These are phyloP conservation scores for Prunus armeniaca DNA, from an alignment of 306 rosid species.

Conservation along the genomic window DNA sequence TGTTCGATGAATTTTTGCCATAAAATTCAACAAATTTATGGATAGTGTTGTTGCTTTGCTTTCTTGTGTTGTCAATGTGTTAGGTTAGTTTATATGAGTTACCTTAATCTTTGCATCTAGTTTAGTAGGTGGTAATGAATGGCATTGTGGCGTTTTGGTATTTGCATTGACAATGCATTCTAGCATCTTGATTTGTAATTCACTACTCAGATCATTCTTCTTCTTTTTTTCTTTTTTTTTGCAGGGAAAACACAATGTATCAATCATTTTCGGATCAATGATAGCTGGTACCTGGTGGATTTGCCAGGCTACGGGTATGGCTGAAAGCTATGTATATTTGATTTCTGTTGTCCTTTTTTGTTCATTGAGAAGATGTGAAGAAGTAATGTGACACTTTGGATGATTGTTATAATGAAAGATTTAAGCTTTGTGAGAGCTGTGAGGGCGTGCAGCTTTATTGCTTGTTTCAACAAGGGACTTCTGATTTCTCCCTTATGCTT, in stretches of 20 bases:
- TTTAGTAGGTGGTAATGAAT: neutral
- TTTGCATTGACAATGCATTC: neutral
- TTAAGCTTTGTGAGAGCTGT: neutral
- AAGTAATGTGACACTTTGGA: neutral
- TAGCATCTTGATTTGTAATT: neutral
- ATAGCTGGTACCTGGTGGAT: constrained; percentile 94
- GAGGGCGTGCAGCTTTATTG: neutral
- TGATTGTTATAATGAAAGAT: neutral
- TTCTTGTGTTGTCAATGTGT: neutral
- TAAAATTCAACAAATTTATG: neutral
- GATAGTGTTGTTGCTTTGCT: neutral
- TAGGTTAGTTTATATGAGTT: neutral
- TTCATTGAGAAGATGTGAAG: neutral
- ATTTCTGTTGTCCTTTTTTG: neutral
- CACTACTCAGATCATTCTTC: neutral
- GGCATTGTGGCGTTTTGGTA: neutral
- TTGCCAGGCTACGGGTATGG: constrained; percentile 98
- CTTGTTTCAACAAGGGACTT: neutral
- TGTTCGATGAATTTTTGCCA: neutral
- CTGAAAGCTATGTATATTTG: constrained; percentile 14
- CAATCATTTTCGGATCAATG: constrained; percentile 90
- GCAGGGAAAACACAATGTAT: constrained; percentile 97
- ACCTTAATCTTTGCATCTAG: neutral
- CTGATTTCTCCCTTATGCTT: neutral
- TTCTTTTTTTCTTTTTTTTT: constrained; percentile 9